These are phyloP conservation scores for Phytophthora rubi DNA, from an alignment of 352 stramenopile species.

Conservation along the genomic window DNA sequence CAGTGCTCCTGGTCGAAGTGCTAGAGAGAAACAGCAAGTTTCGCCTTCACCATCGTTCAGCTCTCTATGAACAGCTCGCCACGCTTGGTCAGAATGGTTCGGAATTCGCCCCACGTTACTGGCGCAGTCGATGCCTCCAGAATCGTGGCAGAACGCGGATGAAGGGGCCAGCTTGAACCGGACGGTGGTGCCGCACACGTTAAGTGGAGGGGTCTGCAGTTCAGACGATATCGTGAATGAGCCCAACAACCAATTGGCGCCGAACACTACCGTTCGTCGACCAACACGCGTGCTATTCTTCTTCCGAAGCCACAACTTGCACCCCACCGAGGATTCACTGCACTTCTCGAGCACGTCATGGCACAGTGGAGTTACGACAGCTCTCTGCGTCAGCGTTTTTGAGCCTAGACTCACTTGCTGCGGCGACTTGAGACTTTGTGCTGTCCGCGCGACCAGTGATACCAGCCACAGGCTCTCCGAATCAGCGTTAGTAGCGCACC, in stretches of 20 bases:
- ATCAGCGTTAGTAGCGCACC: background rate
- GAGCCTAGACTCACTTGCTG: background rate
- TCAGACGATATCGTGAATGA: background rate
- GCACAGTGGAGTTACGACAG: background rate
- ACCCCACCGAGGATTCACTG: background rate
- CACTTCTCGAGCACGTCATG: background rate
- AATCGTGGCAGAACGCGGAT: slow-evolving; percentile 1
- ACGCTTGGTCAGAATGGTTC: background rate
- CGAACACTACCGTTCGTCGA: background rate
- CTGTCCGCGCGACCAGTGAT: background rate
- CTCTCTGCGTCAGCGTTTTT: background rate
- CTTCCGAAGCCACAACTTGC: slow-evolving; percentile 4
- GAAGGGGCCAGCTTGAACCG: slow-evolving; percentile 1
- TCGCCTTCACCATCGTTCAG: background rate
- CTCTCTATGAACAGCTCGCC: background rate
- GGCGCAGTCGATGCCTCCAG: background rate
- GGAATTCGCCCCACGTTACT: background rate
- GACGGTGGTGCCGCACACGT: background rate
- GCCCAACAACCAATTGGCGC: background rate
- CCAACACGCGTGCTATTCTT: slow-evolving; percentile 1
- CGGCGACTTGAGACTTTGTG: background rate
- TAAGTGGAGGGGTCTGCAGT: background rate
- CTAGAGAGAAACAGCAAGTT: slow-evolving; percentile 2
- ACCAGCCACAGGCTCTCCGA: background rate
- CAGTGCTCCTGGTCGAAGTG: background rate